Percentiles rank a stretch among this genome's conserved stretches.
Conservation (phyloP, 805 yeast genomes). For the Yarrowia sp. region DNA sequence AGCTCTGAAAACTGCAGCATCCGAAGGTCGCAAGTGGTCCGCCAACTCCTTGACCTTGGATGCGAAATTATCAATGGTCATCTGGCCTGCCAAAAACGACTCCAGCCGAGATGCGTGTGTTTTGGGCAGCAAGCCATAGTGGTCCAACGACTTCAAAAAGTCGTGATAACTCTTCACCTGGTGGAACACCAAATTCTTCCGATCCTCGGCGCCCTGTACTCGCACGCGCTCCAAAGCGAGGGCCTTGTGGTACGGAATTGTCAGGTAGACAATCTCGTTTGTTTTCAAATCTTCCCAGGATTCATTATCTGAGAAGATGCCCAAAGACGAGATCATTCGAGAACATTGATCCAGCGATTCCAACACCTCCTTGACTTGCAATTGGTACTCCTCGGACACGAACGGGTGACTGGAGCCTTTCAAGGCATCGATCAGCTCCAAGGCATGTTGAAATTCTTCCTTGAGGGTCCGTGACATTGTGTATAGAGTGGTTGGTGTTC, state of each 20-base stretch:
- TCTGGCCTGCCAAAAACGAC: conserved; percentile 14
- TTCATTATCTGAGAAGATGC: conserved; percentile 77
- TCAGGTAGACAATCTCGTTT: conserved; percentile 63
- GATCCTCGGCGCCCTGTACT: conserved; percentile 33
- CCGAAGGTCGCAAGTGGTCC: conserved; percentile 41
- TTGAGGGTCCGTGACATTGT: conserved; percentile 21
- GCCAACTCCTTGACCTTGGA: conserved; percentile 39
- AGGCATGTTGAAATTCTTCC: conserved; percentile 26
- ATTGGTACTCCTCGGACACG: conserved; percentile 41
- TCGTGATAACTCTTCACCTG: conserved; percentile 44
- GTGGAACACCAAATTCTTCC: conserved; percentile 27
- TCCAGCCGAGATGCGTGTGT: conserved; percentile 37
- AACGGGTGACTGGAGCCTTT: conserved; percentile 17
- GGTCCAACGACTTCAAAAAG: conserved; percentile 44
- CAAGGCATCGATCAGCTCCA: conserved; percentile 8
- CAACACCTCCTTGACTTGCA: conserved; percentile 51
- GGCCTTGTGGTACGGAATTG: conserved; percentile 67
- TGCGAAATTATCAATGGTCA: conserved; percentile 19
- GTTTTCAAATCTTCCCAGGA: conserved; percentile 71
- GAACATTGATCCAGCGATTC: conserved; percentile 57
- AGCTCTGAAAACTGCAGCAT: conserved; percentile 61
- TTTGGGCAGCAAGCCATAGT: conserved; percentile 44
- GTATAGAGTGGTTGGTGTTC: neutral
- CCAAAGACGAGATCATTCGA: conserved; percentile 55
- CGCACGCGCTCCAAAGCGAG: conserved; percentile 48